Percentiles rank a stretch among this genome's conserved stretches.
Conservation (phyloP, 495 filamentous ascomycete species). For the Aspergillus cristatus region DNA sequence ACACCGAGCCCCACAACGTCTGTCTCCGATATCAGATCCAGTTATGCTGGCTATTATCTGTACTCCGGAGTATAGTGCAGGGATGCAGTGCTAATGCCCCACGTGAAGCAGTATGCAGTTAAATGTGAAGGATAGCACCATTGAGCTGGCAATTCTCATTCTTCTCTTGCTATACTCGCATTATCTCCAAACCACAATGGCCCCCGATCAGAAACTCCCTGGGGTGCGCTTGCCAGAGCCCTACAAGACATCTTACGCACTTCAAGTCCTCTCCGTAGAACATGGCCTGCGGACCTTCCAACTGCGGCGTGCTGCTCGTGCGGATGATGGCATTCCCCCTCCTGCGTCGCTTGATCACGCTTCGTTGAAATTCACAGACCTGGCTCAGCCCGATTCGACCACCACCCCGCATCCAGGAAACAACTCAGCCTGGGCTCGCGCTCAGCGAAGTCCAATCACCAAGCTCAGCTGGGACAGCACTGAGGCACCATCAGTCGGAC, state of each 20-base stretch:
- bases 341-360: conserved; percentile 17
- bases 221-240: conserved; percentile 15
- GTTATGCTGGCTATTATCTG: no score
- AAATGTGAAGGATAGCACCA: no score
- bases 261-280: conserved; percentile 11
- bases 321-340: conserved; percentile 13
- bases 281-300: conserved; percentile 11
- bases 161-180: no score
- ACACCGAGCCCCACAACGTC: no score
- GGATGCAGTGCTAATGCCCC: no score
- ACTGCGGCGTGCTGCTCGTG: conserved; percentile 9
- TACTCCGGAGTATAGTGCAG: no score
- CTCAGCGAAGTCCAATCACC: conserved; percentile 20
- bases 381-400: conserved; percentile 5
- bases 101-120: no score
- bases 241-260: conserved; percentile 14
- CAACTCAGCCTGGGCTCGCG: conserved; percentile 32
- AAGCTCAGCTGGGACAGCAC: conserved; percentile 21
- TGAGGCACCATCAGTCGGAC: conserved; percentile 35
- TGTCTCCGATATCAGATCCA: no score
- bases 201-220: conserved; percentile 6
- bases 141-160: no score
- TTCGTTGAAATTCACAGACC: conserved; percentile 13
- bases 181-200: no score
- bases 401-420: conserved; percentile 15